Base-by-base conservation (phyloP, 371 early-diverging fungal species). In the Mucor irregularis region DNA sequence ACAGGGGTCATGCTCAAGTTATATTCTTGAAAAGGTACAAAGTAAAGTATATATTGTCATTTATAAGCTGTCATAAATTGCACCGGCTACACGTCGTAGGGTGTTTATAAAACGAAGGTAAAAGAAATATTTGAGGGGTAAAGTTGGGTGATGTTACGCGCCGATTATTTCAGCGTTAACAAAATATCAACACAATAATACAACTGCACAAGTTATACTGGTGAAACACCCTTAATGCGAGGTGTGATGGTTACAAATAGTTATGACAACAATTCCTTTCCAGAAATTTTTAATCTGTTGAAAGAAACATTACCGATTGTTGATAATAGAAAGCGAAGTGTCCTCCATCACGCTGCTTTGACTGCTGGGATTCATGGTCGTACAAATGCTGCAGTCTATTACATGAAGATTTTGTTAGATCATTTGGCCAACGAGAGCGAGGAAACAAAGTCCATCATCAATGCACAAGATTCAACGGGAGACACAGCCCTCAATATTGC, bases 311-410 rank as follows among this genome's bases (percentile, higher is more conserved):
- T 95, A 19, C 68, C 74, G 4, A 44, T 84, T 24, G 67, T 71
- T 0, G 98, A 97, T 72, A 70, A 79, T 34, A 80, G 80, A 58
- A 80, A 82, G 39, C 83, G 93, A 19, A 92, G 89, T 0, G 83
- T 94, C 0, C 71, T 97, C 3, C 98, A 97, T 63, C 98, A 97
- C 64, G 87, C 91, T 26, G 88, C 88, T 0, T 62, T 89, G 4
- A 83, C 90, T 2, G 74, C 81, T 29, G 70, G 80, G 2, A 75
- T 74, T 17, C 80, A 86, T 17, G 88, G 86, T 1, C 81, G 90
- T 26, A 75, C 73, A 5, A 60, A 75, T 16, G 86, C 91, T 2
- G 82, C 88, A 13, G 51, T 81, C 34, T 94, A 91, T 58, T 95
- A 94, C 66, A 77, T 90, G 68, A 86, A 88, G 31, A 83, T 89